Evolutionary conservation across 495 filamentous ascomycete species (phyloP), one percentile per base, ranked within the genome.

Genomic region (Penicillium malachiteum): DNA sequence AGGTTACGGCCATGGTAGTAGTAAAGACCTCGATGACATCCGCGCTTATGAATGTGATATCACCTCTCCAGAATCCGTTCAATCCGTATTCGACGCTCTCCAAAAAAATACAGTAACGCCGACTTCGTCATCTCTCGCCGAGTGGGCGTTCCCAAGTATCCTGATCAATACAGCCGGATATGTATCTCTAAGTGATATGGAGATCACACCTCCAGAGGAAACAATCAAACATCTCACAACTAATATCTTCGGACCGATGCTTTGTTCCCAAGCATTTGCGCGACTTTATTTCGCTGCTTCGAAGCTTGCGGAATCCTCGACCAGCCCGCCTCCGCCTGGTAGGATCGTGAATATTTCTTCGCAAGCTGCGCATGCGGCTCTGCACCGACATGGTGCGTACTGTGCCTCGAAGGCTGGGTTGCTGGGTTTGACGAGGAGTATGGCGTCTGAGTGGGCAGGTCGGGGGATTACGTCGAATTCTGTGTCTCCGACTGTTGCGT

Each of bases 331-430:
- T 0, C 69, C 69, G 0, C 71, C 73, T 0, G 73, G 73, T 0
- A 38, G 73, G 14, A 74, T 76, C 33, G 65, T 76, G 7, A 74
- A 64, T 43, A 68, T 76, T 31, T 66, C 70, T 2, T 74, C 71
- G 8, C 71, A 76, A 32, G 73, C 73, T 2, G 71, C 68, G 3
- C 70, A 74, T 57, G 66, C 64, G 0, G 73, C 73, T 0, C 55
- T 76, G 7, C 71, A 70, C 30, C 62, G 59, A 1, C 74, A 80
- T 48, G 73, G 77, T 17, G 76, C 75, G 1, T 81, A 79, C 56
- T 78, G 76, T 39, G 66, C 79, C 7, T 77, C 76, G 2, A 82
- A 82, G 49, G 70, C 77, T 2, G 78, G 69, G 0, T 53, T 79
- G 17, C 43, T 78, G 13, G 78, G 78, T 0, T 48, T 82, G 30